Percentiles rank a stretch among this genome's conserved stretches.
Evolutionary conservation across 78 protist species (phyloP).

Genomic region (Dictyostelium firmibasis): DNA sequence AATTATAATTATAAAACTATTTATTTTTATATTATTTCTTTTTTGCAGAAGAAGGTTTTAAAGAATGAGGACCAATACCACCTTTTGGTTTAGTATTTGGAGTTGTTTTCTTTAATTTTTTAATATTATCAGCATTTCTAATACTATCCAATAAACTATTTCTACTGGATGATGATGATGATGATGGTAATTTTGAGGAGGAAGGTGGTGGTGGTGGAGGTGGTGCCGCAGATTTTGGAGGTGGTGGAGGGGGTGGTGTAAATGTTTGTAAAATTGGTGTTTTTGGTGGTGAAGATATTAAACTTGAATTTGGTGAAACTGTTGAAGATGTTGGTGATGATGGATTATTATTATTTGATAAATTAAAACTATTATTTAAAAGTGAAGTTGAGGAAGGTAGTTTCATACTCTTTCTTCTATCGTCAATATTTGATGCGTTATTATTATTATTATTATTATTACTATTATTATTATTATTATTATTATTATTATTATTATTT

Average conservation of each 20-base stretch:
- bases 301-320: neutral
- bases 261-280: neutral
- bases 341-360: neutral
- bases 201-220: slow-evolving; percentile 75
- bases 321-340: neutral
- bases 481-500: neutral
- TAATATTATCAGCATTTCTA: slow-evolving; percentile 53
- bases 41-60: neutral
- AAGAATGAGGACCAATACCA: neutral
- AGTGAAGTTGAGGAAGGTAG: neutral
- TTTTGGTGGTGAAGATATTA: neutral
- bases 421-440: neutral
- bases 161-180: slow-evolving; percentile 10
- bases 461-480: neutral
- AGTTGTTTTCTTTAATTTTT: slow-evolving; percentile 42
- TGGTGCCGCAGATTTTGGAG: slow-evolving; percentile 1
- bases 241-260: slow-evolving; percentile 14
- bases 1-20: neutral
- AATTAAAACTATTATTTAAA: slow-evolving; percentile 1
- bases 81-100: neutral
- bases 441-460: neutral
- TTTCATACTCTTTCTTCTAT: neutral
- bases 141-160: slow-evolving; percentile 44
- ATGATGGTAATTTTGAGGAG: neutral
- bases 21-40: neutral